These are phyloP conservation scores for Ustilago sp. DNA, from an alignment of 1,284 basidiomycete genomes.

Conservation along the genomic window DNA sequence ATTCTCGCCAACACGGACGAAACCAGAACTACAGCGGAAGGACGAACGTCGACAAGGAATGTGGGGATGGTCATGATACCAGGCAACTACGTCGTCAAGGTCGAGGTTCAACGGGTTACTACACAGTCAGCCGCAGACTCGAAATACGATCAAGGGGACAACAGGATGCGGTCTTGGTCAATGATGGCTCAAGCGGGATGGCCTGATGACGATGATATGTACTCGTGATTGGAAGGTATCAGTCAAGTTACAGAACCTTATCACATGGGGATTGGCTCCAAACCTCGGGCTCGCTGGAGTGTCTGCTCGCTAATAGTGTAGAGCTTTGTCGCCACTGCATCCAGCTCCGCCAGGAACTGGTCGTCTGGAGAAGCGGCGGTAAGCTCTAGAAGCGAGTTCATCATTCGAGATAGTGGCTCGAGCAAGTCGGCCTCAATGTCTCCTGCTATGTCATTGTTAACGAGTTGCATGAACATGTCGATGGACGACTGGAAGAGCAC, in stretches of 20 bases:
- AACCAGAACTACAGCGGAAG: conserved; percentile 12
- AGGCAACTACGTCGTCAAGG: conserved; percentile 41
- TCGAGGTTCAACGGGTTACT: conserved; percentile 42
- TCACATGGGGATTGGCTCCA: background rate
- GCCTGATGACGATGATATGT: conserved; percentile 42
- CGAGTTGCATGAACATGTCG: background rate
- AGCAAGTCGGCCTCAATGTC: too few relatives aligned
- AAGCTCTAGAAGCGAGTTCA: conserved; percentile 9
- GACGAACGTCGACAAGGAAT: conserved; percentile 31
- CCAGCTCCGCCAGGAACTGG: conserved; percentile 20
- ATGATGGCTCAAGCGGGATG: conserved; percentile 33
- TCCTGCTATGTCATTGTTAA: too few relatives aligned
- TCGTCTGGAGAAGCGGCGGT: background rate
- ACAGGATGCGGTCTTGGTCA: background rate
- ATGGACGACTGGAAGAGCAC: background rate
- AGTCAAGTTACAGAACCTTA: background rate
- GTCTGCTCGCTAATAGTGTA: conserved; percentile 12
- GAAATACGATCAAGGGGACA: background rate
- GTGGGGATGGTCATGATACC: conserved; percentile 64
- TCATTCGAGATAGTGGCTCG: conserved; percentile 3
- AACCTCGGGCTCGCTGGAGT: background rate
- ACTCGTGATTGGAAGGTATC: conserved; percentile 7
- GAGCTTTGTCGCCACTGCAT: conserved; percentile 14
- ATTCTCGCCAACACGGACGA: conserved; percentile 55
- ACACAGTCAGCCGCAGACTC: background rate